Evolutionary conservation across 169 alveolate genomes (phyloP), one percentile per base, ranked within the genome.

Genomic region (Perkinsus marinus): DNA sequence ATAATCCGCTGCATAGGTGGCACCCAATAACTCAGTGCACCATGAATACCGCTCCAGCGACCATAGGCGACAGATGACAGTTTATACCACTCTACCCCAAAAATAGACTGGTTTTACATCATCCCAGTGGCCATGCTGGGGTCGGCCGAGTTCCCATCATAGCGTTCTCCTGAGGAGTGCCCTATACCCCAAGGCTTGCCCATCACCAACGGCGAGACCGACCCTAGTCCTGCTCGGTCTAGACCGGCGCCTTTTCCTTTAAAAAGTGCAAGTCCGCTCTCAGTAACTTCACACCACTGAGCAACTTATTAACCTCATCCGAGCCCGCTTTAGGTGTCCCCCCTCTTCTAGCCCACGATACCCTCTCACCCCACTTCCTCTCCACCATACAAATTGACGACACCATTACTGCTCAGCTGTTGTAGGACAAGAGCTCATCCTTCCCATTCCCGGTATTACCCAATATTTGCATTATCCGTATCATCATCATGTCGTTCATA

Each of bases 1-100:
- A 92, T 92, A 94, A 96, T 22, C 97, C 98, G 68, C 95, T 93
- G 93, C 95, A 96, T 92, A 96, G 95, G 41, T 93, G 93, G 22
- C 26, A 94, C 96, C 93, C 95, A 95, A 9, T 57, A 57, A 57
- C 79, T 30, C 79, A 57, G 34, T 57, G 79, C 22, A 57, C 79
- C 79, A 16, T 57, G 79, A 26, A 57, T 57, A 57, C 79, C 79
- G 7, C 3, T 13, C 22, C 79, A 57, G 9, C 26, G 34, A 13
- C 30, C 7, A 30, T 2, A 19, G 26, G 26, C 26, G 22, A 0
- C 26, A 26, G 34, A 13, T 13, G 7, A n/a, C n/a, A n/a, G n/a
- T n/a, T n/a, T n/a, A n/a, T n/a, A n/a, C n/a, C n/a, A n/a, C n/a
- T n/a, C n/a, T n/a, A n/a, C n/a, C n/a, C 7, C 9, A 16, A 57